Evolutionary conservation across 257 asterid species (phyloP).

Genomic region (Solanum clarkiae): DNA sequence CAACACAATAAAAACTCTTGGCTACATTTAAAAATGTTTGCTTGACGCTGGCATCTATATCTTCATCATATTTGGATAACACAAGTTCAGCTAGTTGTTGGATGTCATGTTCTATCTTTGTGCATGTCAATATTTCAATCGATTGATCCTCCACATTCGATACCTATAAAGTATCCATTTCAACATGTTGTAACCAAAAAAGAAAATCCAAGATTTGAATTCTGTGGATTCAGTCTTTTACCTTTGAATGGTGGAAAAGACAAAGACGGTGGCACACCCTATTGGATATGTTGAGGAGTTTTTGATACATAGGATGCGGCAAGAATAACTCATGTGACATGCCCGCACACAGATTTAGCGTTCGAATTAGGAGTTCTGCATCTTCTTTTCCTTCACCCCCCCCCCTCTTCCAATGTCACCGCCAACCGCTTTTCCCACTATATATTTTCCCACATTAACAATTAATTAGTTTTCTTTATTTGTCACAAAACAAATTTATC

Average conservation of each 20-base stretch:
- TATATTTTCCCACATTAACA: neutral
- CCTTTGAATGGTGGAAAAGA: slow-evolving; percentile 25
- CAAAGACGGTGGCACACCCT: slow-evolving; percentile 28
- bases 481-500: neutral
- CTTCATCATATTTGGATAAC: slow-evolving; percentile 10
- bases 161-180: neutral
- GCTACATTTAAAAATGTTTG: slow-evolving; percentile 43
- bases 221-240: neutral
- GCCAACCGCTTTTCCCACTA: slow-evolving; percentile 56
- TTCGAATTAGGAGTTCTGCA: slow-evolving; percentile 43
- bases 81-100: slow-evolving; percentile 42
- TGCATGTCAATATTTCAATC: slow-evolving; percentile 3
- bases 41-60: slow-evolving; percentile 27
- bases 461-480: neutral
- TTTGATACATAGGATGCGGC: slow-evolving; percentile 35
- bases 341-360: slow-evolving; percentile 18
- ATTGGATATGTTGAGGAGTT: slow-evolving; percentile 20
- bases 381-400: slow-evolving; percentile 8
- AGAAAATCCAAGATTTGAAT: neutral
- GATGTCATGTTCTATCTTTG: slow-evolving; percentile 39
- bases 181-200: neutral
- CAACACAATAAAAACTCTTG: slow-evolving; percentile 46
- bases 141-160: neutral
- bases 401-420: slow-evolving; percentile 14
- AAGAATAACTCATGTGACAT: neutral